Percentiles rank a stretch among this genome's conserved stretches.
These are phyloP conservation scores for Diplodia corticola DNA, from an alignment of 2,329 filamentous ascomycete species.

Conservation along the genomic window DNA sequence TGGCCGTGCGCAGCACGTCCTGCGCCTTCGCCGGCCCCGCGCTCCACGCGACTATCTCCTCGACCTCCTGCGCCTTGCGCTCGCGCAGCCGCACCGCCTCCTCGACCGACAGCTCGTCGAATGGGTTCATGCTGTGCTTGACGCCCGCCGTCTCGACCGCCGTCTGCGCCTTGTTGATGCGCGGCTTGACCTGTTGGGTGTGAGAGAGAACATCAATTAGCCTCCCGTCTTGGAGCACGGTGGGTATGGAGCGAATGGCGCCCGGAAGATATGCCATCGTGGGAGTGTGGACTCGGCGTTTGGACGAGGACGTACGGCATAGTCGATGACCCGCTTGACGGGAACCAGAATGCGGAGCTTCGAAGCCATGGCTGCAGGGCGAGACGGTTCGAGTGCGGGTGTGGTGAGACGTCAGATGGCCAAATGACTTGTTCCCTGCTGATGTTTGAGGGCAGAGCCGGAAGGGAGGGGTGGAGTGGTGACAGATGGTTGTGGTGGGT, in stretches of 20 bases:
- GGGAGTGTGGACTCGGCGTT: constrained; percentile 9
- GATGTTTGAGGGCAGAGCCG: not conserved
- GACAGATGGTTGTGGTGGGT: not conserved
- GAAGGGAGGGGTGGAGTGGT: not conserved
- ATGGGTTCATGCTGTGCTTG: constrained; percentile 98
- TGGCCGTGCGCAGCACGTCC: constrained; percentile 89
- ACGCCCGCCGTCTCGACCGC: constrained; percentile 89
- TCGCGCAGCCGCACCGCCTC: constrained; percentile 94
- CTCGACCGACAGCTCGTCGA: constrained; percentile 97
- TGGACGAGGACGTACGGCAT: constrained; percentile 47
- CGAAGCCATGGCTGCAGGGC: constrained; percentile 32
- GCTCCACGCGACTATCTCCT: constrained; percentile 86
- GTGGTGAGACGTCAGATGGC: not conserved
- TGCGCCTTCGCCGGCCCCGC: constrained; percentile 84
- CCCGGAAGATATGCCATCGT: not conserved
- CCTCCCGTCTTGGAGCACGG: not conserved
- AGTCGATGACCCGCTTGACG: constrained; percentile 60
- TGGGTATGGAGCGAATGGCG: not conserved
- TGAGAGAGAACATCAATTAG: constrained; percentile 15
- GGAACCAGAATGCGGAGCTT: constrained; percentile 56
- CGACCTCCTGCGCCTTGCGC: constrained; percentile 70
- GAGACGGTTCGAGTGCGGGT: not conserved
- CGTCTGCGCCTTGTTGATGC: constrained; percentile 71
- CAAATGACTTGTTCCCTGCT: not conserved
- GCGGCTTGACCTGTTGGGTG: constrained; percentile 65